phyloP scores from a whole-genome alignment of 108 stramenopile species.

The Stephanodiscus triporus region DNA sequence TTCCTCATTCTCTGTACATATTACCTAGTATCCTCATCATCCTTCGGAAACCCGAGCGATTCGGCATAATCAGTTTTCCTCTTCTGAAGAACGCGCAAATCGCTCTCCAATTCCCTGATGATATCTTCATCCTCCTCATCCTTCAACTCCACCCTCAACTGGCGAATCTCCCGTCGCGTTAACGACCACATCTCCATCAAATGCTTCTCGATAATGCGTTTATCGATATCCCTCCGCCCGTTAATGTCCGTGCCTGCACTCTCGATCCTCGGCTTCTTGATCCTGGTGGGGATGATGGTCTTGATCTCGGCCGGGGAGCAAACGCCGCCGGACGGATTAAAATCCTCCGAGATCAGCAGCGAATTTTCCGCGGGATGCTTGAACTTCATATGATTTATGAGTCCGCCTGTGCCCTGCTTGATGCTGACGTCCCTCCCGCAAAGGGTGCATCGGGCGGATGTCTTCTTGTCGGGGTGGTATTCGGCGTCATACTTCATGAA shows the following conservation, averaged over 20 bases:
- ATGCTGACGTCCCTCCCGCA: constrained; percentile 35
- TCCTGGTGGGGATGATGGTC: constrained; percentile 3
- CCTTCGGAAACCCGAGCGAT: constrained; percentile 16
- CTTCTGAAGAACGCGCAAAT: constrained; percentile 21
- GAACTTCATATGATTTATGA: constrained; percentile 28
- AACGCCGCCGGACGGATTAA: neutral
- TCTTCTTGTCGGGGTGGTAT: constrained; percentile 23
- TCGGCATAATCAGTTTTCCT: constrained; percentile 26
- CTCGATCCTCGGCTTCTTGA: neutral
- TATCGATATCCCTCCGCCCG: neutral
- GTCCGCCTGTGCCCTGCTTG: constrained; percentile 41
- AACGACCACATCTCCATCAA: constrained; percentile 35
- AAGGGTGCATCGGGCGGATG: constrained; percentile 24
- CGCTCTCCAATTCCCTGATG: constrained; percentile 21
- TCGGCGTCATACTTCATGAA: constrained; percentile 26
- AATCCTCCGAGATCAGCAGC: neutral
- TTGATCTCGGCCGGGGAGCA: neutral
- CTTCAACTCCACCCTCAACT: constrained; percentile 23
- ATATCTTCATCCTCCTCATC: constrained; percentile 11
- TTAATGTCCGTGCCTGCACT: neutral
- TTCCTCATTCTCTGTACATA: neutral
- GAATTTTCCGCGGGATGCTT: constrained; percentile 23
- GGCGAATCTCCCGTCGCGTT: constrained; percentile 15
- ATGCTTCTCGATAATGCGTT: constrained; percentile 21
- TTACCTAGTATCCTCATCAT: neutral